phyloP scores from a whole-genome alignment of 352 stramenopile genomes.

The Pythium folliculosum region DNA sequence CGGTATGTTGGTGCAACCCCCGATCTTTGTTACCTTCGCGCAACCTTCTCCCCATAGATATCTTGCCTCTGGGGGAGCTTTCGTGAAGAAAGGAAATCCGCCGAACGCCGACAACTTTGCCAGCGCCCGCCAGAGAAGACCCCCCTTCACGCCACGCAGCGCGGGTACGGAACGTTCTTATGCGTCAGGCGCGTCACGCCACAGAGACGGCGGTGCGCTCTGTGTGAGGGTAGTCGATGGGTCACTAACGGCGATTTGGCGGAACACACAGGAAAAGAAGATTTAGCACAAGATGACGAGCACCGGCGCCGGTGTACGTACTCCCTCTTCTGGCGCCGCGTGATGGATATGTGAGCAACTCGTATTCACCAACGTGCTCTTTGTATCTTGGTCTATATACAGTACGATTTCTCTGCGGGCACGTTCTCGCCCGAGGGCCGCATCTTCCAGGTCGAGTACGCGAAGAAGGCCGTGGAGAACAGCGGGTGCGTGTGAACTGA shows the following conservation, averaged over 20 bases:
- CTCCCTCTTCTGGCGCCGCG: no score
- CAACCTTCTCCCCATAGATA: slow-evolving; percentile 31
- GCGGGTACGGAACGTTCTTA: background rate
- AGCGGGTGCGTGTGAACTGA: slow-evolving; percentile 57
- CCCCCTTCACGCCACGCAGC: background rate
- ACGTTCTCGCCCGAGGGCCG: slow-evolving; percentile 98
- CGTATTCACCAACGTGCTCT: background rate
- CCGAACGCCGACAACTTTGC: slow-evolving; percentile 6
- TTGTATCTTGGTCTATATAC: background rate
- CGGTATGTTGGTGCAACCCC: background rate
- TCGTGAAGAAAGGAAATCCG: slow-evolving; percentile 26
- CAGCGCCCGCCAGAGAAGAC: background rate
- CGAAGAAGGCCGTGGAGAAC: slow-evolving; percentile 98
- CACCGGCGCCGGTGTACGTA: slow-evolving; percentile 70
- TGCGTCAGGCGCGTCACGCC: background rate
- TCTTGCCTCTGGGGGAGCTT: slow-evolving; percentile 24
- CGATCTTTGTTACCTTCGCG: slow-evolving; percentile 26
- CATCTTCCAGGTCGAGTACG: slow-evolving; percentile 99
- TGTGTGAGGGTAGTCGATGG: no score
- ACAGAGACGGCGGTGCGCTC: background rate
- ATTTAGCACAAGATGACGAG: slow-evolving; percentile 64
- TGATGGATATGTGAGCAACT: no score
- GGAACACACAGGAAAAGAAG: slow-evolving; percentile 14
- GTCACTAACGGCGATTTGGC: background rate
- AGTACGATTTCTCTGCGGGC: slow-evolving; percentile 87